A percentile compares a stretch with the other conserved stretches of the same genome.
Conservation (phyloP, 2,329 filamentous ascomycete genomes). For the Hypoxylon rubiginosum region DNA sequence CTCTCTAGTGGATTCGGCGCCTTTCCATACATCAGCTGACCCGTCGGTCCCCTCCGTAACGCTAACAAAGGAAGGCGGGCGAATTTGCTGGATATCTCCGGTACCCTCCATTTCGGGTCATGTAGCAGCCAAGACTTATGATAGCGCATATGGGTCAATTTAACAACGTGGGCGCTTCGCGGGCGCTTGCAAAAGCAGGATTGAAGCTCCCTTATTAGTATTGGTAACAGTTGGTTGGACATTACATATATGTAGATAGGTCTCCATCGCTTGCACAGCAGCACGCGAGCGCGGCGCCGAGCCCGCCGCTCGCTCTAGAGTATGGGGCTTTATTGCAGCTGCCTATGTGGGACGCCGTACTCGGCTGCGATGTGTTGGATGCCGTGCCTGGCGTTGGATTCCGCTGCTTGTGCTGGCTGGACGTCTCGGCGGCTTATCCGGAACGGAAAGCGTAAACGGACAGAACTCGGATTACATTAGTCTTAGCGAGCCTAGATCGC, state of each 20-base stretch:
- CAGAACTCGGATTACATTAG: constrained; percentile 23
- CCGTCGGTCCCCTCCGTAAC: background rate
- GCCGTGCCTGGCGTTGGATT: constrained; percentile 6
- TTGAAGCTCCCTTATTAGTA: constrained; percentile 23
- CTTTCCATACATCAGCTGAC: background rate
- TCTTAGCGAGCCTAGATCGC: constrained; percentile 21
- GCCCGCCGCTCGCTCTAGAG: too few relatives aligned
- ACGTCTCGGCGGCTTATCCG: constrained; percentile 18
- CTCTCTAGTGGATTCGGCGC: too few relatives aligned
- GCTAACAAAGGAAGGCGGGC: constrained; percentile 9
- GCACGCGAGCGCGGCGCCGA: too few relatives aligned
- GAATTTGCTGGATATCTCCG: constrained; percentile 13
- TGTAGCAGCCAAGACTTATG: constrained; percentile 32
- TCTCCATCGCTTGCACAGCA: too few relatives aligned
- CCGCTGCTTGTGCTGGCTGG: constrained; percentile 11
- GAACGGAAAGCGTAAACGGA: constrained; percentile 27
- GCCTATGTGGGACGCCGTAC: too few relatives aligned
- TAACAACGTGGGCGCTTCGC: constrained; percentile 17
- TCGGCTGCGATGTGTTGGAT: background rate
- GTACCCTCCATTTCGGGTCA: constrained; percentile 20
- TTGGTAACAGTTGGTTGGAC: background rate
- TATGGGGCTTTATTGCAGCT: too few relatives aligned
- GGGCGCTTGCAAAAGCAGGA: constrained; percentile 11
- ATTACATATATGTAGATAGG: too few relatives aligned
- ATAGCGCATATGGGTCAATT: constrained; percentile 15